Conservation (phyloP, 73 alveolate genomes). For the Paramecium primaurelia region DNA sequence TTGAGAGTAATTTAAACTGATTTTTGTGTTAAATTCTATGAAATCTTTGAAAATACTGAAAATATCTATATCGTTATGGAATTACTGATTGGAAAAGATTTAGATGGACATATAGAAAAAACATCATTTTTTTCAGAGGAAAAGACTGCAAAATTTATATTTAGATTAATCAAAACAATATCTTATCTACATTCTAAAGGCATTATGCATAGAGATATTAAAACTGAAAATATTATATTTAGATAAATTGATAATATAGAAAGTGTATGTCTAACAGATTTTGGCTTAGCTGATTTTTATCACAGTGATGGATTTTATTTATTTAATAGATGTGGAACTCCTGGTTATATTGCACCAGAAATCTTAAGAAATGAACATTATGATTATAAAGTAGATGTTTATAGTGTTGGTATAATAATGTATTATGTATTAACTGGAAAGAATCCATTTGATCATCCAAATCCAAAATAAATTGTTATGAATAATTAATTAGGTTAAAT, state of each 20-base stretch:
- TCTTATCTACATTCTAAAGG: conserved; percentile 73
- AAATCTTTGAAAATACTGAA: background rate
- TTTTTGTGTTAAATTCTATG: background rate
- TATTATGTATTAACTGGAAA: conserved; percentile 60
- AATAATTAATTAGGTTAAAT: background rate
- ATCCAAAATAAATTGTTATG: background rate
- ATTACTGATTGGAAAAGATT: conserved; percentile 39
- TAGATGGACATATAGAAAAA: conserved; percentile 6
- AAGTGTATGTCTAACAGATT: conserved; percentile 64
- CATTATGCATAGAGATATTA: conserved; percentile 83
- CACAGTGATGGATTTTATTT: background rate
- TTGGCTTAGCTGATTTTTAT: conserved; percentile 26
- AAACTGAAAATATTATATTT: conserved; percentile 78
- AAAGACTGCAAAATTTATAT: background rate
- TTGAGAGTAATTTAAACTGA: background rate
- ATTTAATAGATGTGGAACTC: conserved; percentile 52
- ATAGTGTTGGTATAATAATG: conserved; percentile 45
- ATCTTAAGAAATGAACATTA: too few relatives aligned
- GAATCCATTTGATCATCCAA: conserved; percentile 33
- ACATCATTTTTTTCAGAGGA: conserved; percentile 42
- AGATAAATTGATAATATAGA: conserved; percentile 62
- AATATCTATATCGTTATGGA: background rate
- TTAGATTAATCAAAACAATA: background rate
- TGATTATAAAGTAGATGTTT: too few relatives aligned
- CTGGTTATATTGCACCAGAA: too few relatives aligned